Conservation (phyloP, 2,329 filamentous ascomycete species). For the Lachnellula occidentalis region DNA sequence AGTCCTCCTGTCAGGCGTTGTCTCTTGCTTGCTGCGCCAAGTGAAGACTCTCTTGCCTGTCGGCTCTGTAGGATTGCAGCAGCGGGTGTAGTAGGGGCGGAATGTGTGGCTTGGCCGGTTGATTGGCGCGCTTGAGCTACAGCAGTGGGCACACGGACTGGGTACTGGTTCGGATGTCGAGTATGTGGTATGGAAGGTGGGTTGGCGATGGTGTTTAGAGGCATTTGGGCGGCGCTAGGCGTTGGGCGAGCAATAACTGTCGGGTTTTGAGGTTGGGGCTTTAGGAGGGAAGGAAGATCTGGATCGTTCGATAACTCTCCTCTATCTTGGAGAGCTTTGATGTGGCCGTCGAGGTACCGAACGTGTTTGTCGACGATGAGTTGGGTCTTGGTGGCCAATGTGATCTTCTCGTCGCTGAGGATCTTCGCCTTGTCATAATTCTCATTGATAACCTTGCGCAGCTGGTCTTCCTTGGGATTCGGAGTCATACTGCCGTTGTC, state of each 20-base stretch:
- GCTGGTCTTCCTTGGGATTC: conserved; percentile 69
- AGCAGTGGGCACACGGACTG: conserved; percentile 15
- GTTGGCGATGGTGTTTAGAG: conserved; percentile 23
- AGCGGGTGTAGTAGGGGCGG: conserved; percentile 54
- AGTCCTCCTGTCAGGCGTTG: conserved; percentile 38
- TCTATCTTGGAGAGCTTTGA: conserved; percentile 57
- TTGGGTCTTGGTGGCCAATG: conserved; percentile 60
- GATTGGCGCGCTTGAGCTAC: conserved; percentile 21
- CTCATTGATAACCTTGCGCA: conserved; percentile 60
- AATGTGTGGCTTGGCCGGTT: conserved; percentile 19
- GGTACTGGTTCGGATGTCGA: conserved; percentile 28
- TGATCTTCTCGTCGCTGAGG: conserved; percentile 70
- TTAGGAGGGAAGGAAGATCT: conserved; percentile 58
- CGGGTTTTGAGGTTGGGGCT: conserved; percentile 49
- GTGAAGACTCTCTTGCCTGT: conserved; percentile 52
- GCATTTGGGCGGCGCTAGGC: conserved; percentile 15
- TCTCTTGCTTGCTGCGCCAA: conserved; percentile 53
- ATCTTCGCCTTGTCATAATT: conserved; percentile 64
- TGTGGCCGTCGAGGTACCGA: conserved; percentile 55
- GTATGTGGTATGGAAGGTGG: conserved; percentile 17
- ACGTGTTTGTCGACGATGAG: conserved; percentile 56
- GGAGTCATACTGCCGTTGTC: conserved; percentile 65
- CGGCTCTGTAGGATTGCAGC: conserved; percentile 55
- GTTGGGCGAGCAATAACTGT: conserved; percentile 25
- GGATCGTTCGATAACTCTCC: conserved; percentile 46